Base-by-base conservation (phyloP, 495 filamentous ascomycete genomes). In the Penicillium samsonianum region DNA sequence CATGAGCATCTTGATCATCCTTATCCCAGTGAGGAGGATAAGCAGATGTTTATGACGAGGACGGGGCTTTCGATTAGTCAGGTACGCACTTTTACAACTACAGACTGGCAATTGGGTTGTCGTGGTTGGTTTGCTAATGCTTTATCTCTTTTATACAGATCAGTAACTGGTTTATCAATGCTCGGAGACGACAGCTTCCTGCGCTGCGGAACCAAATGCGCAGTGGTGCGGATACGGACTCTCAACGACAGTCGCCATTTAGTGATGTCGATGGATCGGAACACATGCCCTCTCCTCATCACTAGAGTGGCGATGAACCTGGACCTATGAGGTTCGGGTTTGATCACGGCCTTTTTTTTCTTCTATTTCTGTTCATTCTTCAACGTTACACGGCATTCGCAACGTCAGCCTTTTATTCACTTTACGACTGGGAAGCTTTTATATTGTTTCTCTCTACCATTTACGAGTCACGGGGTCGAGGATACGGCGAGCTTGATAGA, bases 91-190 rank as follows among this genome's bases (percentile, higher is more conserved):
- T 38, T 38, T 4, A 5, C 4, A 12, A 31, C 30, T 12, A 10
- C 10, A 12, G 30, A 31, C 14, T 5, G 35, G 12, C 14, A 11
- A 17, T 20, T 6, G 42, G 4, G n/a, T 11, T 42, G n/a, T n/a
- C n/a, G 53, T 48, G 23, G 26, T 6, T 22, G 28, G 6, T 9
- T 14, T 23, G 40, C 33, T 49, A n/a, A 48, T 7, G 1, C 5
- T 53, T 10, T 52, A 50, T 5, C 14, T 53, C 10, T 52, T 51
- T 3, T 46, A 17, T 60, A 73, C 71, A 96, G 83, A 90, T 96
- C 51, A 92, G 89, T 58, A 96, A 96, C 66, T 96, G 91, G 91
- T 96, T 96, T 70, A 96, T 96, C 71, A 96, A 96, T 64, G 90
- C 91, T 10, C 82, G 91, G 50, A 80, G 91, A 44, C 84, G 91